phyloP scores from a whole-genome alignment of 306 rosid species.

The Pueraria montana region DNA sequence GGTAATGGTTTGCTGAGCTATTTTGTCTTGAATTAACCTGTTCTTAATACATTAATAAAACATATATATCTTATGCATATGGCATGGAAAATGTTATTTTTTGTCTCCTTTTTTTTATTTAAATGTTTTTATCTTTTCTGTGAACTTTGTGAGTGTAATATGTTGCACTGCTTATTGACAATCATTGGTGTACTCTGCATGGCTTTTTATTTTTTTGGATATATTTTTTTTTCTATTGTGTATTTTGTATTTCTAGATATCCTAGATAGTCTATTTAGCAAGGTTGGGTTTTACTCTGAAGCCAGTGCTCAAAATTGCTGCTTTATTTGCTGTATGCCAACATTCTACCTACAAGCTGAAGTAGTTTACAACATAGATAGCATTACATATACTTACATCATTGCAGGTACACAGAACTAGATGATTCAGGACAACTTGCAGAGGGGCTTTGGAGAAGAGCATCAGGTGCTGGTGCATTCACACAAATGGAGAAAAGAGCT shows the following conservation, averaged over 20 bases:
- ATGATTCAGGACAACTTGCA: constrained; percentile 65
- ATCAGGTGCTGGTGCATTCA: constrained; percentile 78
- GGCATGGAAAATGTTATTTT: background rate
- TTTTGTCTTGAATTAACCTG: constrained; percentile 24
- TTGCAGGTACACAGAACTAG: constrained; percentile 70
- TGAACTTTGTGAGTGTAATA: background rate
- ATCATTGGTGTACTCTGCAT: background rate
- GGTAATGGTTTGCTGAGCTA: constrained; percentile 33
- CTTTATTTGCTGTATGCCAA: background rate
- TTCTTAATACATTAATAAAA: background rate
- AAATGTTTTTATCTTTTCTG: background rate
- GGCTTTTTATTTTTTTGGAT: background rate
- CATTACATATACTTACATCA: constrained; percentile 42
- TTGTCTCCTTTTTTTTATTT: background rate
- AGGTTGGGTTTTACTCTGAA: constrained; percentile 17
- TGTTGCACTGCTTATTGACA: constrained; percentile 19
- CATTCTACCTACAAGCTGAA: constrained; percentile 26
- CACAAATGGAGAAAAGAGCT: constrained; percentile 83
- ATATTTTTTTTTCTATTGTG: background rate
- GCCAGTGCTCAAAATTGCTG: constrained; percentile 18
- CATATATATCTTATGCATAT: background rate
- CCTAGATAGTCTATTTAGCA: background rate
- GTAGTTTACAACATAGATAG: constrained; percentile 32
- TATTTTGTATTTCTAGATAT: constrained; percentile 8
- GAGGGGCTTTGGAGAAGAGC: constrained; percentile 97